Evolutionary conservation across 768 basidiomycete genomes (phyloP), one percentile per base, ranked within the genome.

Genomic region (Agrocybe praecox): DNA sequence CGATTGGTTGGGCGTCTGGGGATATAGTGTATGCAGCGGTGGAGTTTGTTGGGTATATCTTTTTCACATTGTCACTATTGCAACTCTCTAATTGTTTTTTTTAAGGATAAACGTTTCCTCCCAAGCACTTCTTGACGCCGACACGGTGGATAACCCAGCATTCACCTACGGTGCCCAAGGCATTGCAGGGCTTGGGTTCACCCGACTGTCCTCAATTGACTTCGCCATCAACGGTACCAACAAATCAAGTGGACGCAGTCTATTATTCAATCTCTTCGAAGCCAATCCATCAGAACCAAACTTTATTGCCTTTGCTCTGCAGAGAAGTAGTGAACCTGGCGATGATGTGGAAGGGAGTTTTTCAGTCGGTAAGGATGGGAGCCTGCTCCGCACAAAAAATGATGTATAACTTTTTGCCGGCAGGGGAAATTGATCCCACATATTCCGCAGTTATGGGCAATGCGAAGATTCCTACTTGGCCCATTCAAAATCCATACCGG

Each of bases 1-100:
- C 88, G 46, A 85, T 89, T 54, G 92, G 92, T 18, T 92, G 88
- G 85, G 90, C 89, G 2, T 75, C 72, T 48, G 92, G 92, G 5
- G 66, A 77, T 58, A 74, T 94, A 26, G 74, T 83, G 2, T 87
- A 81, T 68, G 84, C 87, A 19, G 66, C 81, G 2, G 82, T 86
- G 32, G 71, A 82, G 52, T 93, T 94, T 67, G 84, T 92, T 18
- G 85, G 85, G 89, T 92, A 67, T 61, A 78, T 29, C 70, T 5
- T 17, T 36, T 12, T 52, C 43, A 3, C n/a, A 15, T 33, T 2
- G 17, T 22, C 22, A 6, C 12, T 10, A 10, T 29, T 11, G 44
- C 11, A 29, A 14, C 14, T 32, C 22, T 34, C 43, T n/a, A n/a
- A 55, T 36, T n/a, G 45, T 43, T 47, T 26, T 12, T 49, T 12